Conservation (phyloP, 306 rosid genomes). For the Pyrus bretschneideri region DNA sequence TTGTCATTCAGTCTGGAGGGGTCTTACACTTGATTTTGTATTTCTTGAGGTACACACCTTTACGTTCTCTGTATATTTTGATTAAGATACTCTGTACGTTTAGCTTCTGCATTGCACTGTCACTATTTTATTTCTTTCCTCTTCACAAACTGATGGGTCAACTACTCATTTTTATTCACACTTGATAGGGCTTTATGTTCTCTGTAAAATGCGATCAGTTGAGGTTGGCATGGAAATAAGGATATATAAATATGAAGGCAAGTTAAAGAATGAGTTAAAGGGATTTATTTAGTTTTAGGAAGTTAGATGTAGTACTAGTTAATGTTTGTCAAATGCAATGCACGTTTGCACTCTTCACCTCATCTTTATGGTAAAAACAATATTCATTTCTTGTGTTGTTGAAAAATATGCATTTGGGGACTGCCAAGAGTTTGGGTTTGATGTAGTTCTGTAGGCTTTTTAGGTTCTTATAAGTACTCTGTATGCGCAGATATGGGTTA, state of each 20-base stretch:
- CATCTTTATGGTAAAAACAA: background rate
- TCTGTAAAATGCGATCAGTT: background rate
- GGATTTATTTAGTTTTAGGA: background rate
- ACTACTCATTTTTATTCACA: background rate
- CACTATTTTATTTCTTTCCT: background rate
- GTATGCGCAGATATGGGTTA: background rate
- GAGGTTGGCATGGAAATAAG: background rate
- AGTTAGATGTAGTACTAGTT: background rate
- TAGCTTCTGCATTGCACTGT: background rate
- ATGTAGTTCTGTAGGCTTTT: background rate
- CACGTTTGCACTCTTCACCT: background rate
- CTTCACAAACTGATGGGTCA: background rate
- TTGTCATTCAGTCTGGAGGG: slow-evolving; percentile 63
- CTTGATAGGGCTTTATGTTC: background rate
- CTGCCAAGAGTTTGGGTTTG: background rate
- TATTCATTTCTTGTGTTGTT: background rate
- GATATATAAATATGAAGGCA: background rate
- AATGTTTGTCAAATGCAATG: background rate
- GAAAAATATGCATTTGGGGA: background rate
- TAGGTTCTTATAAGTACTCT: background rate
- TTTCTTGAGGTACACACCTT: slow-evolving; percentile 61
- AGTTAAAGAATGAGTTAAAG: background rate
- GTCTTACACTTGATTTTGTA: slow-evolving; percentile 41
- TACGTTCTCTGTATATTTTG: slow-evolving; percentile 13
- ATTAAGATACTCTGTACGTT: background rate